Base-by-base conservation (phyloP, 768 basidiomycete species). In the Tubosaeta sp. region DNA sequence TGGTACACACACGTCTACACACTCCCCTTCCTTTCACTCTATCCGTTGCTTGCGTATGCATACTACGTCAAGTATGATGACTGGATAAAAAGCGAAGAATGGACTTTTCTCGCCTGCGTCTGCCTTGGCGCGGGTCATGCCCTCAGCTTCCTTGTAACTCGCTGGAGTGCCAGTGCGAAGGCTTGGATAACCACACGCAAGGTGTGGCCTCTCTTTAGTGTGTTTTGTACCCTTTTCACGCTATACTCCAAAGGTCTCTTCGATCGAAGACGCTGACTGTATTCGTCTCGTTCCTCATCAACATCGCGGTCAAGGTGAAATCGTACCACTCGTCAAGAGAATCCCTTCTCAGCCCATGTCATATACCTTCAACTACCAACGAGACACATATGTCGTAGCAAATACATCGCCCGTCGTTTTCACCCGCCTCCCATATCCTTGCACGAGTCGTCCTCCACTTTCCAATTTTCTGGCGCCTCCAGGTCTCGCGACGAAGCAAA, bases 61-160 rank as follows among this genome's bases (percentile, higher is more conserved):
- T 98, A 97, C 75, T 90, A 86, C 61, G 69, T 93, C 70, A 86
- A 80, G 68, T 96, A 97, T 69, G 90, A 95, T 61, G 73, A 84
- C 54, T 96, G 90, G 88, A 73, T 97, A 48, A 79, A 85, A 62
- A 90, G 89, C 51, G 93, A 95, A 71, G 95, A 98, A 67, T 98
- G 94, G 94, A 95, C 96, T 0, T 99, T 98, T 66, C 80, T 98
- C 19, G 90, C 88, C 32, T 93, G 88, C 57, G 86, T 94, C 13
- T 71, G 83, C 3, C 79, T 99, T 8, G 89, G 89, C 19, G 86
- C 82, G 6, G 83, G 87, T 2, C 96, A 98, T 67, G 92, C 93
- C 3, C 78, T 99, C 50, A 93, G 90, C 62, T 99, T 94, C 70
- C 75, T 99, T 40, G 75, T 87, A 12, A 99, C 95, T 0, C 81